Conservation (phyloP, 108 stramenopile species). For the Mediolabrus comicus region DNA sequence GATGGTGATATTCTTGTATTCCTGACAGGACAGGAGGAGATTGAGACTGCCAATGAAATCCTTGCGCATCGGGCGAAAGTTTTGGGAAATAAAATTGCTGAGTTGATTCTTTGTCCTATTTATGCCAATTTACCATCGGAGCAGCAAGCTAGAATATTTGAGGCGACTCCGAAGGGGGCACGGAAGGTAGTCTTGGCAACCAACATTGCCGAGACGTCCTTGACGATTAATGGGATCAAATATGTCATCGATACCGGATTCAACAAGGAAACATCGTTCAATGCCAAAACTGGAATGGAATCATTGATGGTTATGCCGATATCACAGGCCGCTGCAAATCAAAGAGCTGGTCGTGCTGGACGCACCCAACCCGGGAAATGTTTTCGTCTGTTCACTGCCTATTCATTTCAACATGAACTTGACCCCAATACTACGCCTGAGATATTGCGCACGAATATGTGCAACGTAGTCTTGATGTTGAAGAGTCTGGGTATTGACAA, state of each 20-base stretch:
- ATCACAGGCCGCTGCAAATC: constrained; percentile 95
- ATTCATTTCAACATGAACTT: constrained; percentile 97
- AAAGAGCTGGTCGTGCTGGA: constrained; percentile 94
- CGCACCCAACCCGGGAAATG: constrained; percentile 99
- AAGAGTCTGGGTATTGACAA: constrained; percentile 99
- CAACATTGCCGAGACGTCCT: constrained; percentile 96
- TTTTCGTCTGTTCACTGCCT: constrained; percentile 98
- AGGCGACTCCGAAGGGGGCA: constrained; percentile 91
- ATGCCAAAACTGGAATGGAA: constrained; percentile 96
- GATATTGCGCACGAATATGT: constrained; percentile 98
- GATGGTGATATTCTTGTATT: constrained; percentile 98
- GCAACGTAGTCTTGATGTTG: constrained; percentile 98
- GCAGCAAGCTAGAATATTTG: constrained; percentile 99
- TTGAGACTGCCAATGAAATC: constrained; percentile 96
- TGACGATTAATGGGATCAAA: constrained; percentile 98
- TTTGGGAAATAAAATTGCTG: constrained; percentile 92
- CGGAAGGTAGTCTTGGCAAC: constrained; percentile 98
- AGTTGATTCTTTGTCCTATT: constrained; percentile 97
- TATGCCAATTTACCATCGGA: constrained; percentile 97
- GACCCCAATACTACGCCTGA: constrained; percentile 98
- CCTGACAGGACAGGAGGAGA: constrained; percentile 99
- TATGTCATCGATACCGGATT: constrained; percentile 99
- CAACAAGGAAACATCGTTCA: constrained; percentile 97
- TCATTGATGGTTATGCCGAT: constrained; percentile 96
- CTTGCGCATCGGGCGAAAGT: constrained; percentile 81